phyloP scores from a whole-genome alignment of 2,329 filamentous ascomycete genomes.

The Fusarium pininemorale region DNA sequence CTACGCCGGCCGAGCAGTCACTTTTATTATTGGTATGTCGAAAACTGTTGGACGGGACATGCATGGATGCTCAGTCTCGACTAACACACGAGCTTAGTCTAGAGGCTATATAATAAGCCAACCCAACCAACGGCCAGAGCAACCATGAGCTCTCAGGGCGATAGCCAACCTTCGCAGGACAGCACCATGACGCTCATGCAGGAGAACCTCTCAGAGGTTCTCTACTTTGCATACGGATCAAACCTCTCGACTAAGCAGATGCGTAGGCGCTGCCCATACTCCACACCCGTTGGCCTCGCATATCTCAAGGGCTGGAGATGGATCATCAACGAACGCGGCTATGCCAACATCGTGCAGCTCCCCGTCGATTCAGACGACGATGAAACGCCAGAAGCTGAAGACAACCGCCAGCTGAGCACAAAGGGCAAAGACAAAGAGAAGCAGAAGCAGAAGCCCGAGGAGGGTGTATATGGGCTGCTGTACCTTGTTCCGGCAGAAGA shows the following conservation, averaged over 20 bases:
- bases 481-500: constrained; percentile 62
- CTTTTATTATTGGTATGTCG: neutral
- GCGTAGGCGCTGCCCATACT: constrained; percentile 67
- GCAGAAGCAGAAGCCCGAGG: constrained; percentile 10
- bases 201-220: constrained; percentile 48
- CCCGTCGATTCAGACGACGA: constrained; percentile 17
- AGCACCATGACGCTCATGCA: constrained; percentile 49
- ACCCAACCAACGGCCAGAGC: neutral
- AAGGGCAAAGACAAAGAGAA: constrained; percentile 15
- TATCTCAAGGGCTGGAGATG: constrained; percentile 66
- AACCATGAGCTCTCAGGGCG: constrained; percentile 44
- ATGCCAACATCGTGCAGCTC: constrained; percentile 70
- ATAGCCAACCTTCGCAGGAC: constrained; percentile 49
- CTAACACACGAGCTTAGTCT: neutral
- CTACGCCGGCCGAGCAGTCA: constrained; percentile 17
- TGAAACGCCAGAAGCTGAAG: neutral
- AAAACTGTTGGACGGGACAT: neutral
- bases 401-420: neutral
- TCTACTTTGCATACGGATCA: constrained; percentile 77
- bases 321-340: constrained; percentile 74
- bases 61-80: neutral
- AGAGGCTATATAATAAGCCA: constrained; percentile 1
- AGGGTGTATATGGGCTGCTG: constrained; percentile 65
- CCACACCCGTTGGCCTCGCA: constrained; percentile 65
- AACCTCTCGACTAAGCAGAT: constrained; percentile 76